A percentile compares a stretch with the other conserved stretches of the same genome.
These are phyloP conservation scores for Bipolaris bicolor DNA, from an alignment of 2,329 filamentous ascomycete genomes.

Conservation along the genomic window DNA sequence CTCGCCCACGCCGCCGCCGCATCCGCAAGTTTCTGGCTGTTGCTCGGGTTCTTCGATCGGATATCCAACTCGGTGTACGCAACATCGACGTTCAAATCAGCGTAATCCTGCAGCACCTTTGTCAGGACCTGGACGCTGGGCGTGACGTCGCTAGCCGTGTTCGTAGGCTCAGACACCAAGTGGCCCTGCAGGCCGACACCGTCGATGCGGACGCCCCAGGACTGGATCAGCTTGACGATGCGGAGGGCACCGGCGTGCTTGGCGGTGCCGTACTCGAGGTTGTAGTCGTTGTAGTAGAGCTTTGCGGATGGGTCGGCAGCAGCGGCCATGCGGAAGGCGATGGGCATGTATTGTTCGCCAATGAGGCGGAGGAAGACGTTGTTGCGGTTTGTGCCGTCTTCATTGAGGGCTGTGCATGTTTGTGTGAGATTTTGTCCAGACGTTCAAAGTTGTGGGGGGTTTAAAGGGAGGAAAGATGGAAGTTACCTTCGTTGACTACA, in stretches of 20 bases:
- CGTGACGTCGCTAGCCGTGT: slow-evolving; percentile 47
- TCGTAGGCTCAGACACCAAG: slow-evolving; percentile 59
- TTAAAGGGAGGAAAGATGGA: neutral
- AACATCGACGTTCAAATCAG: slow-evolving; percentile 61
- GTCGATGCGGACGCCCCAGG: slow-evolving; percentile 58
- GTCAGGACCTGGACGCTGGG: slow-evolving; percentile 54
- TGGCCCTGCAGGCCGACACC: slow-evolving; percentile 68
- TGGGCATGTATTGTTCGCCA: slow-evolving; percentile 62
- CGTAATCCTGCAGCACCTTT: slow-evolving; percentile 59
- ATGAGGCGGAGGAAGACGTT: slow-evolving; percentile 63
- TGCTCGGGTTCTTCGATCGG: slow-evolving; percentile 55
- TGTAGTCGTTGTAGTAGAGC: slow-evolving; percentile 70
- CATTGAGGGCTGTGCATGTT: slow-evolving; percentile 55
- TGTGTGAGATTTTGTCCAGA: slow-evolving; percentile 1
- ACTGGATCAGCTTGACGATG: slow-evolving; percentile 47
- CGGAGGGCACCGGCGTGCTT: slow-evolving; percentile 44
- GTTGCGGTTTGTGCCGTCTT: slow-evolving; percentile 61
- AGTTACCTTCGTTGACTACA: slow-evolving; percentile 43
- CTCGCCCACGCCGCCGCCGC: slow-evolving; percentile 54
- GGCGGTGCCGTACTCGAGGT: slow-evolving; percentile 62
- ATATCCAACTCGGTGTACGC: slow-evolving; percentile 68
- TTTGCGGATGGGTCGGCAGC: slow-evolving; percentile 63
- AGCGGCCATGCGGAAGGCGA: slow-evolving; percentile 64
- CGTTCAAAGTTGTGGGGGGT: neutral
- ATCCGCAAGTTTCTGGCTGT: slow-evolving; percentile 48